phyloP scores from a whole-genome alignment of 495 filamentous ascomycete species.

The Bathelium albidoporum region DNA sequence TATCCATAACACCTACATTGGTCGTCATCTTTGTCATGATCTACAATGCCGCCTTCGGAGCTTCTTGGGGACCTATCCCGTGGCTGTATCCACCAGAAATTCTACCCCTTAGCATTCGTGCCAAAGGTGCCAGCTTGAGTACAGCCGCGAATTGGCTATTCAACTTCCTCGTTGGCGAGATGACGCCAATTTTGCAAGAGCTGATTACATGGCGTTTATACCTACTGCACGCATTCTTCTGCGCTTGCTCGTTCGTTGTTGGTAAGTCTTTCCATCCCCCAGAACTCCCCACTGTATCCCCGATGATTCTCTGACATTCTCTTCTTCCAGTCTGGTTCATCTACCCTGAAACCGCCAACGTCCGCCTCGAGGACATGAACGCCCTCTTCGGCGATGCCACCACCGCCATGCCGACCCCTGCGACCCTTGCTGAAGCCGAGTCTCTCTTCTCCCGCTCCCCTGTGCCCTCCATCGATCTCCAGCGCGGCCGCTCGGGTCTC shows the following conservation, averaged over 20 bases:
- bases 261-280: slow-evolving; percentile 53
- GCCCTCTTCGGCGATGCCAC: slow-evolving; percentile 80
- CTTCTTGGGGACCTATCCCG: slow-evolving; percentile 97
- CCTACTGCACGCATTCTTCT: slow-evolving; percentile 93
- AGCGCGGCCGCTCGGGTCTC: slow-evolving; percentile 33
- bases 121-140: slow-evolving; percentile 93
- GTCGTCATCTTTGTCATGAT: slow-evolving; percentile 95
- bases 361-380: slow-evolving; percentile 95
- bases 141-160: slow-evolving; percentile 97
- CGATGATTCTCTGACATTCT: neutral
- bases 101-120: slow-evolving; percentile 88
- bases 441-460: slow-evolving; percentile 69
- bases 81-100: slow-evolving; percentile 99
- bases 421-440: slow-evolving; percentile 58
- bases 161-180: slow-evolving; percentile 91
- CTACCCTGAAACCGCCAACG: slow-evolving; percentile 91
- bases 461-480: slow-evolving; percentile 66
- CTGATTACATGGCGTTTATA: slow-evolving; percentile 89
- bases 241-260: slow-evolving; percentile 88
- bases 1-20: slow-evolving; percentile 61
- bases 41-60: slow-evolving; percentile 95
- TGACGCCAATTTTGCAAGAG: slow-evolving; percentile 88
- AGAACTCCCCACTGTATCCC: slow-evolving; percentile 5
- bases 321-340: slow-evolving; percentile 70
- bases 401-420: slow-evolving; percentile 61